Evolutionary conservation across 139 green algal genomes (phyloP), one percentile per base, ranked within the genome.

Genomic region (Raphidocelis subcapitata): DNA sequence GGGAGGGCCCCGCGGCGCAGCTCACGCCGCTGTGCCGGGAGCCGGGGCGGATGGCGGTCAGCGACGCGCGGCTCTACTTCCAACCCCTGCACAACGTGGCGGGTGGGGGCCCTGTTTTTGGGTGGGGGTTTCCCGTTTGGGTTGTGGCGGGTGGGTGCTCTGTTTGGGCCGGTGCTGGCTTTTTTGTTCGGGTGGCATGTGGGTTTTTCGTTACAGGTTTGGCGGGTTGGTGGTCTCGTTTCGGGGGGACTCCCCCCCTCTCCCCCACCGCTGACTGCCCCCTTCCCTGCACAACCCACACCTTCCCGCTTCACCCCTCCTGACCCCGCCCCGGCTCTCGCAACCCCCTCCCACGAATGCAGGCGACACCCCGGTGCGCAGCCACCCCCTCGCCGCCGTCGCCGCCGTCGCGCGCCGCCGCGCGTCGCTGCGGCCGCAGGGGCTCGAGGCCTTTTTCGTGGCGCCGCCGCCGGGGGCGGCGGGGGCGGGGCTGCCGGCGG

Each of bases 51-150:
- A 79, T 97, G 78, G 90, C 88, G 14, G 63, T 97, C 35, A 96
- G 86, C 0, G 73, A 88, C 54, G 32, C 66, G 46, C 77, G 92
- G 1, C 52, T 97, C 10, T 97, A 97, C 86, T 94, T 95, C 78
- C 91, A 97, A 76, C 92, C 91, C 1, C 83, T 94, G 49, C 86
- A 96, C 83, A 88, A 92, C 74, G 79, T 95, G 16, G 56, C 69
- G 36, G 84, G 84, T 82, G 52, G 1, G 70, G 36, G 44, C 37
- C 47, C n/a, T n/a, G 59, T n/a, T 65, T 5, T 21, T 4, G 49
- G 63, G 8, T 49, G 41, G 8, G 41, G 41, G 41, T 49, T 49
- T 8, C 8, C 8, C 8, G 41, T 49, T 12, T 49, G 12, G 41
- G 41, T 8, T 49, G 8, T 49, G 12, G 41, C 8, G 41, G 8